These are phyloP conservation scores for Chrysanthemum seticuspe DNA, from an alignment of 129 eudicot species.

Conservation along the genomic window DNA sequence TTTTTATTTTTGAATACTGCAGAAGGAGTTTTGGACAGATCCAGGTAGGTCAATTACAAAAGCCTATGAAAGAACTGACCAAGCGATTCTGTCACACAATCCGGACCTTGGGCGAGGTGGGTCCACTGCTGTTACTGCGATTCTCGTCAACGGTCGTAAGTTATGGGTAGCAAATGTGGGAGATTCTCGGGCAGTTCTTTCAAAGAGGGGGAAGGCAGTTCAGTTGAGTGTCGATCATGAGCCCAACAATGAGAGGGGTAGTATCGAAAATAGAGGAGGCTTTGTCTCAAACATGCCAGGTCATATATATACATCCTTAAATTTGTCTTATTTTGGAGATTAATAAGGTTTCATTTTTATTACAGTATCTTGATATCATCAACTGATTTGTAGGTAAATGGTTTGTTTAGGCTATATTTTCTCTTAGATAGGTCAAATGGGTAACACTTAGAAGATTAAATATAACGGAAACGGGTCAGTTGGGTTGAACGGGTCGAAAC, in stretches of 20 bases:
- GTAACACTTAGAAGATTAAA: background rate
- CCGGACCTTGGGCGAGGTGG: constrained; percentile 91
- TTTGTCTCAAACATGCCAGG: constrained; percentile 95
- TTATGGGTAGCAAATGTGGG: constrained; percentile 92
- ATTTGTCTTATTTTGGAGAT: background rate
- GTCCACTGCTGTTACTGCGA: constrained; percentile 87
- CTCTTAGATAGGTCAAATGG: background rate
- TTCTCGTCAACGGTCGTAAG: constrained; percentile 50
- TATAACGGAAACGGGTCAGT: background rate
- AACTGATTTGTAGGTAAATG: background rate
- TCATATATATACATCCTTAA: constrained; percentile 25
- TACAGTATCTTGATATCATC: background rate
- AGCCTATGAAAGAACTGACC: constrained; percentile 86
- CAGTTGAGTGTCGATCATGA: constrained; percentile 89
- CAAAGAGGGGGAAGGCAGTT: constrained; percentile 61
- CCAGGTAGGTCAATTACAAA: constrained; percentile 59
- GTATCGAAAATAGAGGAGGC: constrained; percentile 80
- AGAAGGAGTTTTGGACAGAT: constrained; percentile 77
- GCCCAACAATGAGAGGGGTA: constrained; percentile 74
- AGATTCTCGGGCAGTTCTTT: constrained; percentile 90
- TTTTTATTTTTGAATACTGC: constrained; percentile 13
- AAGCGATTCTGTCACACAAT: constrained; percentile 72
- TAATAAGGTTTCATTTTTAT: background rate
- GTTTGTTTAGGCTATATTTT: background rate
- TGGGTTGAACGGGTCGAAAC: background rate